Percentiles rank a stretch among this genome's conserved stretches.
These are phyloP conservation scores for Bimuria novae-zelandiae DNA, from an alignment of 2,329 filamentous ascomycete species.

Conservation along the genomic window DNA sequence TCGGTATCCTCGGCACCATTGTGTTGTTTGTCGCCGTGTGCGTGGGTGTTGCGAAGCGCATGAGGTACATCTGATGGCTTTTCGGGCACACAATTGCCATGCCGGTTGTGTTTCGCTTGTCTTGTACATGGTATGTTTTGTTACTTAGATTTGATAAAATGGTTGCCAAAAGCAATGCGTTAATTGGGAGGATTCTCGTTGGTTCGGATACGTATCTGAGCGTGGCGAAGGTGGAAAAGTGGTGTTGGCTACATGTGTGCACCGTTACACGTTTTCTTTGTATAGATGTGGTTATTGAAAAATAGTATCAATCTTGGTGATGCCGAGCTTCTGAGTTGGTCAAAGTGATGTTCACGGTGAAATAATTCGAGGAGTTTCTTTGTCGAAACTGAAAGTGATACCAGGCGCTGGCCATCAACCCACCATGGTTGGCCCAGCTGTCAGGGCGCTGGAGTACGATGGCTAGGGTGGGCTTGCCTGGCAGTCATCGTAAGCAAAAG, in stretches of 20 bases:
- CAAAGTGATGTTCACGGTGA: too few relatives aligned
- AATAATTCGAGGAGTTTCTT: too few relatives aligned
- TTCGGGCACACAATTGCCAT: background rate
- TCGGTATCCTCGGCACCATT: slow-evolving; percentile 64
- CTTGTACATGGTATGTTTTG: background rate
- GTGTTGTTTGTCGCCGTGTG: slow-evolving; percentile 48
- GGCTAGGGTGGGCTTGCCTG: too few relatives aligned
- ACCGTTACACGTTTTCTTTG: background rate
- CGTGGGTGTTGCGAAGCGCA: slow-evolving; percentile 48
- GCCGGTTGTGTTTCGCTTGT: background rate
- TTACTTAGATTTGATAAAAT: background rate
- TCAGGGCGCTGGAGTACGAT: too few relatives aligned
- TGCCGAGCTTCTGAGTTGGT: background rate
- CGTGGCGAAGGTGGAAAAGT: background rate
- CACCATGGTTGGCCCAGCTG: too few relatives aligned
- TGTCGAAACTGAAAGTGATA: too few relatives aligned
- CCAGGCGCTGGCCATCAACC: too few relatives aligned
- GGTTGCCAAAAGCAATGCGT: background rate
- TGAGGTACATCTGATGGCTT: slow-evolving; percentile 47
- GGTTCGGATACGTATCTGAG: background rate
- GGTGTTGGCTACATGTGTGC: background rate
- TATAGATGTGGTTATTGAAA: background rate
- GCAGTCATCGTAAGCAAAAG: too few relatives aligned
- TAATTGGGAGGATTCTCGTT: background rate
- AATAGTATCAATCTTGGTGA: background rate